Evolutionary conservation across 176 grass and related monocot species (phyloP).

Genomic region (Hordeum marinum): DNA sequence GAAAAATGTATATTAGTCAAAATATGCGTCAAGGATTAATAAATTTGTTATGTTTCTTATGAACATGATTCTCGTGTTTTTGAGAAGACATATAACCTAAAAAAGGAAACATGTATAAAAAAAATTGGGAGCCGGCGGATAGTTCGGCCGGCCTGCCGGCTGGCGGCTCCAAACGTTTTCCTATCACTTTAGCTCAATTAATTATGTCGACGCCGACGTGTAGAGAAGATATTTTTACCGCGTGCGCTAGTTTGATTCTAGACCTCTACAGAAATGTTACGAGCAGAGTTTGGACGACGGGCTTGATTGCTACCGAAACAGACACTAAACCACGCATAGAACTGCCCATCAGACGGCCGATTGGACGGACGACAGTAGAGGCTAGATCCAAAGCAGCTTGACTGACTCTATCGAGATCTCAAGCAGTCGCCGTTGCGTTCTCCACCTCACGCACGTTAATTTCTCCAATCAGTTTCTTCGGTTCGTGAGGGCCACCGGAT

Average conservation of each 20-base stretch:
- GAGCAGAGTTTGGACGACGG: background rate
- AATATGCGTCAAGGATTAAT: too few species aligned
- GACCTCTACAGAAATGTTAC: background rate
- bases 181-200: background rate
- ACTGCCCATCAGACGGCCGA: background rate
- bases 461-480: background rate
- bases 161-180: too few species aligned
- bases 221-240: background rate
- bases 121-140: too few species aligned
- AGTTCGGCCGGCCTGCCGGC: too few species aligned
- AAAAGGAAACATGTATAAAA: too few species aligned
- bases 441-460: background rate
- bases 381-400: background rate
- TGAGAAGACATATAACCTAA: too few species aligned
- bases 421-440: background rate
- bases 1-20: too few species aligned
- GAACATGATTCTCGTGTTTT: too few species aligned
- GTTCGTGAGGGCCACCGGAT: background rate
- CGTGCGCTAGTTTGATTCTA: background rate
- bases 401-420: background rate
- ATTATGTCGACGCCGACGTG: background rate
- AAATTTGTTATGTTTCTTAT: too few species aligned
- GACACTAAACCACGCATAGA: background rate
- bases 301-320: background rate
- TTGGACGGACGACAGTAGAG: background rate